Percentiles rank a stretch among this genome's conserved stretches.
These are phyloP conservation scores for Auxenochlorella protothecoides DNA, from an alignment of 139 green algal genomes.

Conservation along the genomic window DNA sequence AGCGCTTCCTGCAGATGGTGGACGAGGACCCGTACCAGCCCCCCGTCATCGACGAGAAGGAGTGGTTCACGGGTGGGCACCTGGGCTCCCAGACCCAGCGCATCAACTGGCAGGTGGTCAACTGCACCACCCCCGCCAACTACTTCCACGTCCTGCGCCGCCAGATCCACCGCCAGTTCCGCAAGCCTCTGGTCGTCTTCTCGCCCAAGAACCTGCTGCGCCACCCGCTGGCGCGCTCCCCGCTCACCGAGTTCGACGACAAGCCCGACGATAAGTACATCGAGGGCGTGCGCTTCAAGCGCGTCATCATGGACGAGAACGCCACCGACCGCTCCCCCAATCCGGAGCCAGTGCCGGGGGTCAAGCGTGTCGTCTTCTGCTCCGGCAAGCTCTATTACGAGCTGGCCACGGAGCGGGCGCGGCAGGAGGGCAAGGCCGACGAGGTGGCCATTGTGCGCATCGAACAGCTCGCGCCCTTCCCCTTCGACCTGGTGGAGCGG, in stretches of 20 bases:
- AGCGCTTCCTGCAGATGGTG: slow-evolving; percentile 89
- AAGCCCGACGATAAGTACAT: slow-evolving; percentile 56
- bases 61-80: slow-evolving; percentile 78
- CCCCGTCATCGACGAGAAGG: slow-evolving; percentile 58
- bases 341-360: slow-evolving; percentile 44
- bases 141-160: slow-evolving; percentile 96
- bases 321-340: slow-evolving; percentile 43
- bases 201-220: slow-evolving; percentile 92
- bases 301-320: slow-evolving; percentile 93
- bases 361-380: slow-evolving; percentile 87
- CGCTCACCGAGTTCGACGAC: slow-evolving; percentile 89
- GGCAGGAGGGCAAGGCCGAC: slow-evolving; percentile 38
- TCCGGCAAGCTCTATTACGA: slow-evolving; percentile 97
- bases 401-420: slow-evolving; percentile 74
- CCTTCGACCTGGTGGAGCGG: slow-evolving; percentile 89
- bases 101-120: slow-evolving; percentile 87
- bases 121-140: slow-evolving; percentile 94
- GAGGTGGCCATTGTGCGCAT: slow-evolving; percentile 79
- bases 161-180: slow-evolving; percentile 81
- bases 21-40: slow-evolving; percentile 88
- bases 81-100: slow-evolving; percentile 78
- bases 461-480: slow-evolving; percentile 94
- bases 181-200: slow-evolving; percentile 94
- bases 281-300: slow-evolving; percentile 89
- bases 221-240: slow-evolving; percentile 72